Conservation (phyloP, 331 rosid genomes). For the Prunus yedoensis region DNA sequence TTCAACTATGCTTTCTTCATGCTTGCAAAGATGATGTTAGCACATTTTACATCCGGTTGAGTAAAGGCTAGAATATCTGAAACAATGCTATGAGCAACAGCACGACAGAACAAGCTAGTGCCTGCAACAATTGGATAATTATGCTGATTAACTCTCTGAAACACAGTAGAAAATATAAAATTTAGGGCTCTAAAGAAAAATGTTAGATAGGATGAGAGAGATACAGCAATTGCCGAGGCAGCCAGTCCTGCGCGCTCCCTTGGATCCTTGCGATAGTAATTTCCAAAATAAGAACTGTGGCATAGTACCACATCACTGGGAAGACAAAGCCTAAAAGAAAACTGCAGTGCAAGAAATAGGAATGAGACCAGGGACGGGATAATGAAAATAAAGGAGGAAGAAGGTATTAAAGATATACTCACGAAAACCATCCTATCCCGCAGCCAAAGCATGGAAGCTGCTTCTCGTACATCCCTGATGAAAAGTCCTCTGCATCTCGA, state of each 20-base stretch:
- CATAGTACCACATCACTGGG: slow-evolving; percentile 87
- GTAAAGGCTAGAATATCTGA: slow-evolving; percentile 25
- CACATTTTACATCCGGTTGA: background rate
- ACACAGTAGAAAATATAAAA: background rate
- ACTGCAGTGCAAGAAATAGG: slow-evolving; percentile 41
- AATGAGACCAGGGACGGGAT: slow-evolving; percentile 16
- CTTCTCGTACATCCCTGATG: slow-evolving; percentile 64
- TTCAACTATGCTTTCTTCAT: slow-evolving; percentile 8
- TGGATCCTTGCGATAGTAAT: slow-evolving; percentile 73
- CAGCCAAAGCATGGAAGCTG: slow-evolving; percentile 93
- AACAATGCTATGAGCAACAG: slow-evolving; percentile 27
- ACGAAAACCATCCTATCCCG: slow-evolving; percentile 97
- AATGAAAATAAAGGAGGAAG: background rate
- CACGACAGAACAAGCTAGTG: slow-evolving; percentile 32
- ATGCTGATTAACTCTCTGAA: background rate
- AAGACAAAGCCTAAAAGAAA: slow-evolving; percentile 74
- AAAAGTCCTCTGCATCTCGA: slow-evolving; percentile 70
- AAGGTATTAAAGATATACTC: slow-evolving; percentile 36
- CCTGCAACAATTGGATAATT: slow-evolving; percentile 25
- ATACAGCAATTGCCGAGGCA: slow-evolving; percentile 89
- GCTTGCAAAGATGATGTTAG: slow-evolving; percentile 5
- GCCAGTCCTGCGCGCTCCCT: slow-evolving; percentile 91
- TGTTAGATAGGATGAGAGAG: background rate
- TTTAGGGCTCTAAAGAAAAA: background rate
- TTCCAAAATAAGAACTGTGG: slow-evolving; percentile 78